phyloP scores from a whole-genome alignment of 2,329 filamentous ascomycete genomes.

The Venturia pyrina region DNA sequence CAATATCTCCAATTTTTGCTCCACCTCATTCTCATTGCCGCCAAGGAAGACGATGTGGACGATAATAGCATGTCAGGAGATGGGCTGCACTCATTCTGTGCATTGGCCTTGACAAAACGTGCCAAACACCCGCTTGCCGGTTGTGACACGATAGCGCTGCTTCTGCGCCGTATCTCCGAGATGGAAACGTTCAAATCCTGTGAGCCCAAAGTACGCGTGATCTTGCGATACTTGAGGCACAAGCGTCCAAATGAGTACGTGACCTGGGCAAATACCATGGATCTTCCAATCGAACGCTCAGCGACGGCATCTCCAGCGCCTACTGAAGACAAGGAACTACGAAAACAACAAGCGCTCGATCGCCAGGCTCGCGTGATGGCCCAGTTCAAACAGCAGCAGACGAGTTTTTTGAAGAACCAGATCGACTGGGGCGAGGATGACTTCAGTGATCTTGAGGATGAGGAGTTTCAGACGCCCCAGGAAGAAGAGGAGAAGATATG shows the following conservation, averaged over 20 bases:
- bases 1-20: constrained; percentile 85
- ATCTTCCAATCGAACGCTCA: constrained; percentile 65
- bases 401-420: constrained; percentile 85
- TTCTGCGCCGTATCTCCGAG: constrained; percentile 43
- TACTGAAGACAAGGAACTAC: constrained; percentile 60
- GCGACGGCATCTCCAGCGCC: constrained; percentile 32
- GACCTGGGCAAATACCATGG: constrained; percentile 48
- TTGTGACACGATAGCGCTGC: constrained; percentile 38
- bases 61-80: constrained; percentile 7
- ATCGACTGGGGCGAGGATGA: constrained; percentile 84
- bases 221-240: constrained; percentile 76
- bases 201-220: constrained; percentile 72
- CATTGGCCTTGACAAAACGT: constrained; percentile 22
- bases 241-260: constrained; percentile 67
- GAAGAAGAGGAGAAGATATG: constrained; percentile 65
- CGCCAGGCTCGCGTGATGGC: constrained; percentile 93
- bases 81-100: constrained; percentile 25
- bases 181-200: constrained; percentile 73
- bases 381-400: constrained; percentile 95
- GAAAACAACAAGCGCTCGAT: constrained; percentile 83
- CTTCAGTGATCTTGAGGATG: constrained; percentile 63
- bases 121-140: constrained; percentile 9
- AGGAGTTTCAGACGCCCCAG: constrained; percentile 47
- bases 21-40: constrained; percentile 76
- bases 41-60: constrained; percentile 57